These are phyloP conservation scores for Pichia sp. DNA, from an alignment of 1,139 yeast species.

Conservation along the genomic window DNA sequence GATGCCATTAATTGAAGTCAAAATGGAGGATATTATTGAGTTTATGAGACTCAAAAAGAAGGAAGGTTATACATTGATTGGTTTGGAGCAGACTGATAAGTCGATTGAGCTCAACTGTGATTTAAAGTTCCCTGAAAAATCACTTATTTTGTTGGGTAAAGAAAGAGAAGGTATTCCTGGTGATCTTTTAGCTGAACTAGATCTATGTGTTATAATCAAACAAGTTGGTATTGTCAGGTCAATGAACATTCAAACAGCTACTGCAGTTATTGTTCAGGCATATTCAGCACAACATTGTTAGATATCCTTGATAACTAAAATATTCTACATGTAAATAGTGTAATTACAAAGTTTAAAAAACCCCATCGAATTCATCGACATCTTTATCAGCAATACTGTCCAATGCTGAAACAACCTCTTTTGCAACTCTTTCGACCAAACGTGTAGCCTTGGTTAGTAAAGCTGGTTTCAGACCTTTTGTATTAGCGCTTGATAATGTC, in stretches of 20 bases:
- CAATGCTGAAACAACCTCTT: constrained; percentile 26
- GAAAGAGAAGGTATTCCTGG: constrained; percentile 94
- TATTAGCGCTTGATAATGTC: constrained; percentile 35
- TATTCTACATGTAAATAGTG: background rate
- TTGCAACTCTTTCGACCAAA: constrained; percentile 28
- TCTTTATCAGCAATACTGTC: constrained; percentile 24
- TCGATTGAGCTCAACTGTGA: constrained; percentile 61
- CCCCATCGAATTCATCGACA: constrained; percentile 22
- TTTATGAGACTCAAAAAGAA: constrained; percentile 59
- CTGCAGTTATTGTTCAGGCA: constrained; percentile 89
- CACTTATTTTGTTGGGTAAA: constrained; percentile 71
- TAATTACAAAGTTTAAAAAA: constrained; percentile 13
- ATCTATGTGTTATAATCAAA: constrained; percentile 82
- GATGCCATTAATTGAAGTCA: constrained; percentile 92
- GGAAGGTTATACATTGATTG: constrained; percentile 81
- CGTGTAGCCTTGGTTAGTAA: constrained; percentile 28
- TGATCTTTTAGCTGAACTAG: constrained; percentile 70
- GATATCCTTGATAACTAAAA: background rate
- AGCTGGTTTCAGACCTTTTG: constrained; percentile 27
- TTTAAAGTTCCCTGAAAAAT: constrained; percentile 68
- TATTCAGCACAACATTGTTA: constrained; percentile 66
- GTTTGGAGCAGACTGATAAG: constrained; percentile 87
- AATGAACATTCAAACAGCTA: constrained; percentile 95
- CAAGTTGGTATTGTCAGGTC: constrained; percentile 89
- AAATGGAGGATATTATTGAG: constrained; percentile 42